Evolutionary conservation across 164 flowering plant species (phyloP).

Genomic region (Stephania cephalantha): DNA sequence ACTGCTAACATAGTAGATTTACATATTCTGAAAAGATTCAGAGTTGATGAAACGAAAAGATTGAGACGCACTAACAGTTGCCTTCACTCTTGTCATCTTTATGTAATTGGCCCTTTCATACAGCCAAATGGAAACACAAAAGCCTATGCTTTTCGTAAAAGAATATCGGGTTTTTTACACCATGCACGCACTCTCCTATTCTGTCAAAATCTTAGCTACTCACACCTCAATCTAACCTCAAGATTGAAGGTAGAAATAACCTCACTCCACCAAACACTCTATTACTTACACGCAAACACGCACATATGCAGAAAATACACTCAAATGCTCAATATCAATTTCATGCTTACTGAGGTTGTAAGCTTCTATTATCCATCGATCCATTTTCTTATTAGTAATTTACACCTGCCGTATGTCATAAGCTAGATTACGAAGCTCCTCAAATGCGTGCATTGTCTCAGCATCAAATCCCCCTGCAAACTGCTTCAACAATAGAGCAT

Average conservation of each 20-base stretch:
- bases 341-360: neutral
- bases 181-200: neutral
- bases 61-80: neutral
- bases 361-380: neutral
- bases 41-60: too few relatives aligned
- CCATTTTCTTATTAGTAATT: neutral
- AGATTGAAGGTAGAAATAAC: neutral
- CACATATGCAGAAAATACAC: neutral
- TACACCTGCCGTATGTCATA: neutral
- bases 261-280: neutral
- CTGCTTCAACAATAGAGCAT: conserved; percentile 32
- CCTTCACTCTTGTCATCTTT: neutral
- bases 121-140: neutral
- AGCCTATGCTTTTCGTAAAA: too few relatives aligned
- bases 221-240: neutral
- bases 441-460: conserved; percentile 91
- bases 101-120: neutral
- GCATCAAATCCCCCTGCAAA: conserved; percentile 98
- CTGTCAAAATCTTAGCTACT: neutral
- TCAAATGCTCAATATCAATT: neutral
- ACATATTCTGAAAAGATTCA: too few relatives aligned
- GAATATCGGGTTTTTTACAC: neutral
- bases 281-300: neutral
- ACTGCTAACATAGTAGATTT: too few relatives aligned
- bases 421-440: conserved; percentile 75